Evolutionary conservation across 73 alveolate genomes (phyloP), one percentile per base, ranked within the genome.

Genomic region (Uronychia setigera): DNA sequence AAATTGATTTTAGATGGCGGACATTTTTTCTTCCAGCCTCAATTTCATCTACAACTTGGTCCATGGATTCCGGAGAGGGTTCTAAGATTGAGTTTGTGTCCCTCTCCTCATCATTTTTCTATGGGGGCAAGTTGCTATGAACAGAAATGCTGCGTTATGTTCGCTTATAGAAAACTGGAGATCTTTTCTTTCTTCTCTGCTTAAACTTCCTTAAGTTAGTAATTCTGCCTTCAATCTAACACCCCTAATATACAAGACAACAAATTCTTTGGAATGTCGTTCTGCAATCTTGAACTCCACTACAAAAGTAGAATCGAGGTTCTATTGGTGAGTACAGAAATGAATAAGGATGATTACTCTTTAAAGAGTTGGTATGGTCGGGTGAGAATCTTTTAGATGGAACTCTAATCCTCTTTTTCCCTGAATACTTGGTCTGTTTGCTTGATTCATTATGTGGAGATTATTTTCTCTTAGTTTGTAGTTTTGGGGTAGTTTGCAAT

Each of bases 361-460:
- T 46, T 5, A 11, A 11, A 19, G 5, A 11, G 67, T 46, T 5
- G n/a, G n/a, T 19, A 11, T 46, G 67, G 5, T 46, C 67, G 5
- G 67, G 67, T 46, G 67, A 46, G 19, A 46, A 46, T 46, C 67
- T 46, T 46, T 46, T 46, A 46, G 67, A 46, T 46, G 67, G 67
- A 5, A 46, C 67, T 19, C 67, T 46, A 46, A 46, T 46, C 19
- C 67, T 46, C 67, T 46, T 46, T 19, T 46, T 46, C 67, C 67
- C 67, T 46, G 67, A 46, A 5, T 46, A 5, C n/a, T 11, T 46
- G 67, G 67, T 46, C 67, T 5, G 67, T 5, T 5, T 46, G 5
- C 19, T 46, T 11, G 67, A 19, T 11, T 46, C 67, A 46, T 46
- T 19, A 46, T 46, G 67, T n/a, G n/a, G n/a, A n/a, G n/a, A n/a